Evolutionary conservation across 2,329 filamentous ascomycete genomes (phyloP).

Genomic region (Pseudodiploospora longispora): DNA sequence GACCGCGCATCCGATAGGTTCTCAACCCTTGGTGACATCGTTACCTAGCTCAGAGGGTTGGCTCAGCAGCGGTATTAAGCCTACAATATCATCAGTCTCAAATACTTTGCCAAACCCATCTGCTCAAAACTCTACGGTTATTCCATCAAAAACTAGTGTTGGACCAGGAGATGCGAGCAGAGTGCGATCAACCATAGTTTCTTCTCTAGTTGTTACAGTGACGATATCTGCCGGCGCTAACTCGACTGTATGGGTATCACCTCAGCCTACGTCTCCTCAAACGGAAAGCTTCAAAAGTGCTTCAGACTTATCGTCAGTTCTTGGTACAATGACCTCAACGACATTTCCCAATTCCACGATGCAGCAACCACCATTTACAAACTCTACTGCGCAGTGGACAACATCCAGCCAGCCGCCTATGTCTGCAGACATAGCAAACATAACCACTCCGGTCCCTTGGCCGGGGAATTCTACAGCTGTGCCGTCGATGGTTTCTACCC

Average conservation of each 20-base stretch:
- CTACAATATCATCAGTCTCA: background rate
- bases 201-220: conserved; percentile 3
- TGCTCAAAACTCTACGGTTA: conserved; percentile 3
- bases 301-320: background rate
- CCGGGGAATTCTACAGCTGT: too few species aligned
- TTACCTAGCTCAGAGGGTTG: background rate
- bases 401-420: background rate
- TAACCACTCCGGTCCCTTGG: background rate
- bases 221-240: conserved; percentile 5
- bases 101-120: conserved; percentile 4
- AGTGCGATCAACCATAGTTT: background rate
- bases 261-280: background rate
- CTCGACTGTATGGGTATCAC: background rate
- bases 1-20: background rate
- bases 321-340: background rate
- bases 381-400: background rate
- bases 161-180: background rate
- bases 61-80: background rate
- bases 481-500: too few species aligned
- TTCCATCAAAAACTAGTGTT: conserved; percentile 1
- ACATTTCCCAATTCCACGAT: background rate
- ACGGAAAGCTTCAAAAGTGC: background rate
- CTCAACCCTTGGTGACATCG: background rate
- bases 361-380: background rate
- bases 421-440: conserved; percentile 1